Conservation (phyloP, 1,139 yeast genomes). For the Debaryomyces robertsiae region DNA sequence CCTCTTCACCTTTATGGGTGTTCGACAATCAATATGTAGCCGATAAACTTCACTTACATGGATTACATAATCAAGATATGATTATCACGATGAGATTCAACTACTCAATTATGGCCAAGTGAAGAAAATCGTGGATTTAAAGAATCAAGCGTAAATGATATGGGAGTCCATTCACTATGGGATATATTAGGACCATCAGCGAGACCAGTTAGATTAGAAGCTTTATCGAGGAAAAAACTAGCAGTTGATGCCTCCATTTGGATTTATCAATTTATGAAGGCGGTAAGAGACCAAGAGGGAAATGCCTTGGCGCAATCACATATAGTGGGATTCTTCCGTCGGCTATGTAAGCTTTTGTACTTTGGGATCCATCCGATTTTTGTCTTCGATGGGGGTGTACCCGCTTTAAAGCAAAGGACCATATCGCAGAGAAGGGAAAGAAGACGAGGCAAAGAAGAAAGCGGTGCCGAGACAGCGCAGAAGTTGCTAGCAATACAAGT, state of each 20-base stretch:
- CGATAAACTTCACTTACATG: background rate
- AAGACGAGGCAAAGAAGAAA: constrained; percentile 73
- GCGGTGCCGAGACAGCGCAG: constrained; percentile 75
- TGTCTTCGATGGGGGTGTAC: constrained; percentile 98
- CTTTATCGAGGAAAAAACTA: constrained; percentile 69
- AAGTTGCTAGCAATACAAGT: constrained; percentile 78
- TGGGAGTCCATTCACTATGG: constrained; percentile 99
- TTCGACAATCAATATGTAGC: background rate
- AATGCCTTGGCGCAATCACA: constrained; percentile 79
- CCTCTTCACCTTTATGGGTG: no score
- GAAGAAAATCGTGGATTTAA: background rate
- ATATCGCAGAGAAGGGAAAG: constrained; percentile 68
- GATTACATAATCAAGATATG: background rate
- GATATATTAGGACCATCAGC: constrained; percentile 89
- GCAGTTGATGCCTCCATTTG: constrained; percentile 99
- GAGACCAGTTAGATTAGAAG: constrained; percentile 85
- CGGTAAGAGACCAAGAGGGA: constrained; percentile 87
- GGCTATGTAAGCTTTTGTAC: constrained; percentile 87
- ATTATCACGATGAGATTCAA: constrained; percentile 1
- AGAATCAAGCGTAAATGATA: constrained; percentile 22
- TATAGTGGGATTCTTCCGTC: constrained; percentile 88
- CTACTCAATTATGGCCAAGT: background rate
- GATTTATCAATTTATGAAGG: constrained; percentile 96
- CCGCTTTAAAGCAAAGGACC: constrained; percentile 76
- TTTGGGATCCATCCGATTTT: constrained; percentile 92